Conservation (phyloP, 2,329 filamentous ascomycete genomes). For the Microthyrium microscopicum region DNA sequence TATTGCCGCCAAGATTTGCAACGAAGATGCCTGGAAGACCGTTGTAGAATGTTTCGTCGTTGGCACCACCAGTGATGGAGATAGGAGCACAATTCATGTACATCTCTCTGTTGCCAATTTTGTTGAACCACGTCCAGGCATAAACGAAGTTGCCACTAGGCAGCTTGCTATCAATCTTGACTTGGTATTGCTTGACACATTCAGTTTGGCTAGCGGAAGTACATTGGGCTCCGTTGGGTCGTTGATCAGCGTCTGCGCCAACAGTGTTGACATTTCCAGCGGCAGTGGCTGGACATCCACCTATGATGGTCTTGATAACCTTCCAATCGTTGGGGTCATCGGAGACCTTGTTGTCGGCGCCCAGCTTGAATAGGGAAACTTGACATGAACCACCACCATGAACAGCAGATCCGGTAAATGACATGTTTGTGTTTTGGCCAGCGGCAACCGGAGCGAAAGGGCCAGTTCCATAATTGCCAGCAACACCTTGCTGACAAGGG, state of each 20-base stretch:
- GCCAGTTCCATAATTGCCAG: neutral
- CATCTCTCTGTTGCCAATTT: constrained; percentile 77
- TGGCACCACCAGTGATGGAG: constrained; percentile 35
- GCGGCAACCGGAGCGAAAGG: neutral
- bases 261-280: constrained; percentile 6
- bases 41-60: constrained; percentile 29
- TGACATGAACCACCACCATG: constrained; percentile 92
- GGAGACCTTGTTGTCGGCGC: constrained; percentile 56
- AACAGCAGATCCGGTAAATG: constrained; percentile 54
- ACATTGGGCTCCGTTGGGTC: neutral
- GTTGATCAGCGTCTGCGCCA: neutral
- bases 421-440: constrained; percentile 21
- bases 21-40: constrained; percentile 53
- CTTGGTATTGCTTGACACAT: constrained; percentile 42
- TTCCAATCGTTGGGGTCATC: constrained; percentile 56
- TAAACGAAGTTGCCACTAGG: constrained; percentile 58
- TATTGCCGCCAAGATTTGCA: constrained; percentile 40
- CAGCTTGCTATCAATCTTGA: constrained; percentile 55
- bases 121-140: constrained; percentile 87
- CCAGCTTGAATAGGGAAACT: constrained; percentile 59
- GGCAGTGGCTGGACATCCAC: constrained; percentile 54
- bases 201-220: constrained; percentile 38
- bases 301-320: constrained; percentile 75
- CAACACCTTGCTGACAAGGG: neutral
- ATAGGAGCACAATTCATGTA: constrained; percentile 92